Base-by-base conservation (phyloP, 2,329 filamentous ascomycete genomes). In the Daldinia sp. region DNA sequence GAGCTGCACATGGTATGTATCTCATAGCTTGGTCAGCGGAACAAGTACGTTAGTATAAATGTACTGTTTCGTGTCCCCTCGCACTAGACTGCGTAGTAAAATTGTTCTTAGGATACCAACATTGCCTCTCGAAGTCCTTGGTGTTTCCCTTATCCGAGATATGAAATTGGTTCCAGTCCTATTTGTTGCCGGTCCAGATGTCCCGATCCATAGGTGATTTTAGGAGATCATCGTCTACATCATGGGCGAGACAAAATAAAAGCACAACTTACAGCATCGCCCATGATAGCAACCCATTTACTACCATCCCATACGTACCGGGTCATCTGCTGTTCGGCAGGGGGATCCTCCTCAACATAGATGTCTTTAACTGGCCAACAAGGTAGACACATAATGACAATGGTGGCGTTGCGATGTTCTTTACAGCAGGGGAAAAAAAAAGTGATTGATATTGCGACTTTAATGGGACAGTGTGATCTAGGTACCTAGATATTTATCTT, bases 321-420 rank as follows among this genome's bases (percentile, higher is more conserved):
- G 64, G 74, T 72, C 48, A 70, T 58, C 41, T 69, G 59, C 12
- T 57, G 59, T 23, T 28, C 35, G 15, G 26, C 46, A 28, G 65
- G 57, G 4, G 67, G 63, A 66, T 84, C 81, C 35, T 83, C 82
- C 67, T 87, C 84, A 67, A 82, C 75, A 75, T 84, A 80, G 76
- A 85, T 67, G 75, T 85, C 84, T 75, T 79, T 76, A 53, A 82
- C 83, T 0, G 85, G 82, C 77, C 86, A 87, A 73, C 84, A 86
- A 4, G 83, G 81, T n/a, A 87, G 79, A 60, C 86, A 88, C 86
- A 88, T 88, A 6, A 55, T 78, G 73, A 35, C 20, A 51, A 20
- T 42, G 30, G 48, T 41, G 15, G 28, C 61, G 51, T 23, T 37
- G 44, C 42, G 13, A 7, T 62, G 28, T 42, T 12, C 26, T 42